phyloP scores from a whole-genome alignment of 1,284 basidiomycete species.

The Neotropicomus parvogracilis region DNA sequence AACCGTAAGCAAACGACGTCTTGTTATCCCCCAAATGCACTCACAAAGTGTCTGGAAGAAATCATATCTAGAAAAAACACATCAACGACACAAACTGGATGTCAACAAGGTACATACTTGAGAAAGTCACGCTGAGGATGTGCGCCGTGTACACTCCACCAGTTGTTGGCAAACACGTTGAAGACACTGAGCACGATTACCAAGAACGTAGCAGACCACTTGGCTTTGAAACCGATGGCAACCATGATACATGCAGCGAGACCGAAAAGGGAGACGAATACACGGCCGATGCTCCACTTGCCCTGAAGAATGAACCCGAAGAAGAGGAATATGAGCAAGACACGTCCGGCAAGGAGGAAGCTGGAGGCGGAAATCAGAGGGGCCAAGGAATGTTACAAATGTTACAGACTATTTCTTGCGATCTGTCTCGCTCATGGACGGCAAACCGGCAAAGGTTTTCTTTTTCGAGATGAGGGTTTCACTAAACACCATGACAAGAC shows the following conservation, averaged over 20 bases:
- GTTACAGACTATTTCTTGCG: constrained; percentile 91
- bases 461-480: constrained; percentile 89
- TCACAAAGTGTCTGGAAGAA: constrained; percentile 92
- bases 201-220: constrained; percentile 97
- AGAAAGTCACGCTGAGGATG: constrained; percentile 98
- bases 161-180: constrained; percentile 99
- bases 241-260: constrained; percentile 96
- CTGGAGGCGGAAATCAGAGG: constrained; percentile 38
- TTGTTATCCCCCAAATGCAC: constrained; percentile 26
- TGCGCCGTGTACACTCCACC: constrained; percentile 91
- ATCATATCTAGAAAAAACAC: constrained; percentile 58
- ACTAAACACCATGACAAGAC: constrained; percentile 96
- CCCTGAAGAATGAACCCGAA: constrained; percentile 96
- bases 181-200: constrained; percentile 89
- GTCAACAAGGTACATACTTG: constrained; percentile 52
- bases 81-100: constrained; percentile 19
- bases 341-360: constrained; percentile 95
- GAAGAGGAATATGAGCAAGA: constrained; percentile 99
- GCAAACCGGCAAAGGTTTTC: constrained; percentile 89
- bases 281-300: constrained; percentile 81
- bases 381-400: constrained; percentile 1
- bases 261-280: constrained; percentile 84
- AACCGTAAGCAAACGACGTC: constrained; percentile 21
- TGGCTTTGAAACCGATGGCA: constrained; percentile 98
- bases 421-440: constrained; percentile 90